Evolutionary conservation across 495 filamentous ascomycete species (phyloP).

Genomic region (Penicillium coprophilum): DNA sequence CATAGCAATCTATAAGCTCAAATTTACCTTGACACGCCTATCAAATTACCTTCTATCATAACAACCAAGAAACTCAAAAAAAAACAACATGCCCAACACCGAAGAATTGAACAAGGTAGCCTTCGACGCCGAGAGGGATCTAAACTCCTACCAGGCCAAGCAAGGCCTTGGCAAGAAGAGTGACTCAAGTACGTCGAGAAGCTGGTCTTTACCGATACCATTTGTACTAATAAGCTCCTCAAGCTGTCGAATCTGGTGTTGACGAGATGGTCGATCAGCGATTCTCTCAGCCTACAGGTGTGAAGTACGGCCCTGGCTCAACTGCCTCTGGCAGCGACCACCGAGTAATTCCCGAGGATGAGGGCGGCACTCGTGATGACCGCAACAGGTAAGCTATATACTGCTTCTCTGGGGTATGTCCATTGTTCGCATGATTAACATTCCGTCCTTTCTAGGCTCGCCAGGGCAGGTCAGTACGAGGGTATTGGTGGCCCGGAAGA

Average conservation of each 20-base stretch:
- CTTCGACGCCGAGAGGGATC: conserved; percentile 49
- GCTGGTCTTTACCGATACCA: neutral
- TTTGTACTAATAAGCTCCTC: conserved; percentile 3
- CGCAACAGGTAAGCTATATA: conserved; percentile 41
- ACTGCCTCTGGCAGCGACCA: conserved; percentile 51
- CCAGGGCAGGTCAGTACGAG: conserved; percentile 50
- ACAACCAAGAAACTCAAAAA: neutral
- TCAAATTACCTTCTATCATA: neutral
- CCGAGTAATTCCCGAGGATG: conserved; percentile 49
- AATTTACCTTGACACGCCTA: neutral
- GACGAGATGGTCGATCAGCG: conserved; percentile 45
- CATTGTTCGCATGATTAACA: conserved; percentile 4
- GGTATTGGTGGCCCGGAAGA: conserved; percentile 54
- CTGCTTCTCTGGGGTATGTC: neutral
- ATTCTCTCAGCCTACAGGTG: conserved; percentile 42
- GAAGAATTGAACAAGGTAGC: conserved; percentile 41
- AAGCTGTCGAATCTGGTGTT: conserved; percentile 55
- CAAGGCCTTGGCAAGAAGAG: conserved; percentile 42
- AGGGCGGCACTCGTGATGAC: conserved; percentile 50
- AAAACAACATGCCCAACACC: conserved; percentile 34
- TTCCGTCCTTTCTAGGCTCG: conserved; percentile 28
- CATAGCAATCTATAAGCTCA: neutral
- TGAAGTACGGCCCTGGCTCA: conserved; percentile 49
- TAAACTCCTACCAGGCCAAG: conserved; percentile 55
- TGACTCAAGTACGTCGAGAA: conserved; percentile 44